Conservation (phyloP, 148 eudicot genomes). For the Diospyros lotus region DNA sequence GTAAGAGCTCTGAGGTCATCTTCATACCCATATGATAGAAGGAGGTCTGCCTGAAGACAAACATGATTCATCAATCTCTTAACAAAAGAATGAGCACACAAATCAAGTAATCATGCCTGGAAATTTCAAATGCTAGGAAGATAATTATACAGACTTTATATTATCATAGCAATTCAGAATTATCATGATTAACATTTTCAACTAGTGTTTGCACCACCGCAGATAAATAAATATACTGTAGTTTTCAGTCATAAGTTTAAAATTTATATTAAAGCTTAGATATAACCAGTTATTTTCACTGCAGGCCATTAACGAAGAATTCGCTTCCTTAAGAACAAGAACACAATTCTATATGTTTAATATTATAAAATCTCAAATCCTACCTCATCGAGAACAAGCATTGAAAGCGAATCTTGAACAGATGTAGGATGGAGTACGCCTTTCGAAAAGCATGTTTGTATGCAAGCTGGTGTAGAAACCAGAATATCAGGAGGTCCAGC, state of each 20-base stretch:
- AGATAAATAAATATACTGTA: not conserved
- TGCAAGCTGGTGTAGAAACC: conserved; percentile 83
- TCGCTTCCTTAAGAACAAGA: not conserved
- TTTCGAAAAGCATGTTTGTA: conserved; percentile 56
- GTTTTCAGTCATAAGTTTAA: not conserved
- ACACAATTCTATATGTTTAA: not conserved
- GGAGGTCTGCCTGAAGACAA: conserved; percentile 85
- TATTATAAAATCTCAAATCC: conserved; percentile 7
- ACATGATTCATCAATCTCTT: not conserved
- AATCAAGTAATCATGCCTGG: not conserved
- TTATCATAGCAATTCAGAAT: too few species aligned
- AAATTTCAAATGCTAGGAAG: not conserved
- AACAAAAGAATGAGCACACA: not conserved
- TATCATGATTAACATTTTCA: not conserved
- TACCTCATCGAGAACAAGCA: conserved; percentile 91
- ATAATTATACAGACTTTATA: too few species aligned
- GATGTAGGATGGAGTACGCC: conserved; percentile 56
- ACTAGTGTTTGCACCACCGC: too few species aligned
- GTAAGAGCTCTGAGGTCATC: conserved; percentile 78
- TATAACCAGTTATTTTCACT: not conserved
- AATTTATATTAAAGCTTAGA: not conserved
- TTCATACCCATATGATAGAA: conserved; percentile 86
- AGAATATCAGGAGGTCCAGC: conserved; percentile 82
- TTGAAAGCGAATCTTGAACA: conserved; percentile 76
- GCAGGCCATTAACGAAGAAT: not conserved